A percentile compares a stretch with the other conserved stretches of the same genome.
Evolutionary conservation across 306 rosid genomes (phyloP).

Genomic region (Delonix regia): DNA sequence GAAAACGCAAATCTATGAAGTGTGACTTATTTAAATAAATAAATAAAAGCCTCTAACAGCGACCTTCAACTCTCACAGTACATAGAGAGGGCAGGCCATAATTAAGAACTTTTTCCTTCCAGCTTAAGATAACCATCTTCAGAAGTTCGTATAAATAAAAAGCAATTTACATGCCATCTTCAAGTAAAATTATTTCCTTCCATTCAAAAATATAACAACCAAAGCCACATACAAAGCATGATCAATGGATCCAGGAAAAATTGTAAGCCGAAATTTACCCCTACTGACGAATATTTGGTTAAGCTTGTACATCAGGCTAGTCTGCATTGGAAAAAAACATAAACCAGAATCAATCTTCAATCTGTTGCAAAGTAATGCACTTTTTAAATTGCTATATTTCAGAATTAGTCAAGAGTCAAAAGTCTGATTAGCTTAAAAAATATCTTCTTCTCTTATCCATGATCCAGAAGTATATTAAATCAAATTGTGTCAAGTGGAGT

Average conservation of each 20-base stretch:
- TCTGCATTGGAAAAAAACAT: slow-evolving; percentile 53
- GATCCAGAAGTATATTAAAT: neutral
- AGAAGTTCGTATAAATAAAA: neutral
- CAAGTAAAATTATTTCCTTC: slow-evolving; percentile 44
- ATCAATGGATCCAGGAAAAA: slow-evolving; percentile 64
- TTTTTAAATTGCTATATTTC: neutral
- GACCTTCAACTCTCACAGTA: neutral
- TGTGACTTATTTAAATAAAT: neutral
- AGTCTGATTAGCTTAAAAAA: slow-evolving; percentile 3
- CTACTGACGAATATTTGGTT: slow-evolving; percentile 63
- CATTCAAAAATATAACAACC: slow-evolving; percentile 73
- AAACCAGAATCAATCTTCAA: slow-evolving; percentile 16
- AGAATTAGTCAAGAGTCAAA: slow-evolving; percentile 3
- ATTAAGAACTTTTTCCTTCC: neutral
- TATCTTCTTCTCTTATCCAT: neutral
- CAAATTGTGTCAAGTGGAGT: neutral
- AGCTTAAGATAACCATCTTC: slow-evolving; percentile 25
- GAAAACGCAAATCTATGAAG: neutral
- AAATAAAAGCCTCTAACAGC: neutral
- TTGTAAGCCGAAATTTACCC: slow-evolving; percentile 75
- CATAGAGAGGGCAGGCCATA: neutral
- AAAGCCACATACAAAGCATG: slow-evolving; percentile 62
- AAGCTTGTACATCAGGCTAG: slow-evolving; percentile 87
- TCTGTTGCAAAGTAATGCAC: slow-evolving; percentile 3
- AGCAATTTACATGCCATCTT: slow-evolving; percentile 15